Evolutionary conservation across 192 early-diverging fungal species (phyloP).

Genomic region (Linnemannia elongata): DNA sequence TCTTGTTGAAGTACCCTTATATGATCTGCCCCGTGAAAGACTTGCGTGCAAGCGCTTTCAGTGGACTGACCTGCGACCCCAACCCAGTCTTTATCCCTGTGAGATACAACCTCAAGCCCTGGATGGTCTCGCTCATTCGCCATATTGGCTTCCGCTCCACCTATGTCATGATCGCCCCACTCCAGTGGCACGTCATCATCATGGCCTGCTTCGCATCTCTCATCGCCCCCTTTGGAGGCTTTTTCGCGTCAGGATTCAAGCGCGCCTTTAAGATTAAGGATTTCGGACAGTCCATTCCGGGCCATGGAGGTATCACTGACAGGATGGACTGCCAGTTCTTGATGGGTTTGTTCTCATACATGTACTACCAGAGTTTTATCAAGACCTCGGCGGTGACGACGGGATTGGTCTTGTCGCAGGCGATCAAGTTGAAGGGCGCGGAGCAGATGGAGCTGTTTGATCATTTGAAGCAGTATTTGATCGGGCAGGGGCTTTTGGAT

Average conservation of each 20-base stretch:
- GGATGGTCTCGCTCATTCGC: constrained; percentile 48
- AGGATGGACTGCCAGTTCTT: constrained; percentile 99
- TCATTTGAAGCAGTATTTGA: constrained; percentile 56
- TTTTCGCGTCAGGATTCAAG: constrained; percentile 97
- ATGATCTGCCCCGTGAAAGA: constrained; percentile 74
- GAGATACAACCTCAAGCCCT: constrained; percentile 56
- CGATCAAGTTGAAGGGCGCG: constrained; percentile 42
- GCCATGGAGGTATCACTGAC: constrained; percentile 98
- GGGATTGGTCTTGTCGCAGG: constrained; percentile 42
- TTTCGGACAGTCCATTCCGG: constrained; percentile 96
- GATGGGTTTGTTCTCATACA: constrained; percentile 93
- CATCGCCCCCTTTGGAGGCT: constrained; percentile 98
- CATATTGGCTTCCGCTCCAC: constrained; percentile 43
- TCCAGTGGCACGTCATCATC: constrained; percentile 90
- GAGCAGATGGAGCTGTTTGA: constrained; percentile 59
- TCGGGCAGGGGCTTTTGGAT: constrained; percentile 55
- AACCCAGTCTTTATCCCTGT: constrained; percentile 68
- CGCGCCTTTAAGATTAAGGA: constrained; percentile 98
- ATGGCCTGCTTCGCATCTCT: constrained; percentile 93
- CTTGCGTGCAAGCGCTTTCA: constrained; percentile 61
- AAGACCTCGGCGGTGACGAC: constrained; percentile 64
- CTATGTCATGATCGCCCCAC: constrained; percentile 78
- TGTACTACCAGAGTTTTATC: constrained; percentile 92
- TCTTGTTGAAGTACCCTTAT: constrained; percentile 68
- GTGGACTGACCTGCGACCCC: constrained; percentile 64